Conservation (phyloP, 1,139 yeast genomes). For the Pichia sp. region DNA sequence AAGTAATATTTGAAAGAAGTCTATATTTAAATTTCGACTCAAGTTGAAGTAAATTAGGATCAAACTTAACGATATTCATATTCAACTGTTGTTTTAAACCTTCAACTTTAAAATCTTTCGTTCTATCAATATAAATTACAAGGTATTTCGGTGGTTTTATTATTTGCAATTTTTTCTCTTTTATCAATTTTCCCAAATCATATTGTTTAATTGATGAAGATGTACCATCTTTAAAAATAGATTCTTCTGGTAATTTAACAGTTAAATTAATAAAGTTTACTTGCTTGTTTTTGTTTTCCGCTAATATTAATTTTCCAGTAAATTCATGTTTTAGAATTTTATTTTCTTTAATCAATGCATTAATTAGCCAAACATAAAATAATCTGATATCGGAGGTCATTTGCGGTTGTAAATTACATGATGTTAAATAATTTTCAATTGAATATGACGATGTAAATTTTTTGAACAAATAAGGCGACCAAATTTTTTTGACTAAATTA, state of each 20-base stretch:
- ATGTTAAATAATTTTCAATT: slow-evolving; percentile 43
- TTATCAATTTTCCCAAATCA: slow-evolving; percentile 39
- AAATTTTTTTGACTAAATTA: slow-evolving; percentile 49
- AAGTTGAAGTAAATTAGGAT: slow-evolving; percentile 34
- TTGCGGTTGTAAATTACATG: slow-evolving; percentile 35
- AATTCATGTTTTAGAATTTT: slow-evolving; percentile 31
- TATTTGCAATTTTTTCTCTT: slow-evolving; percentile 40
- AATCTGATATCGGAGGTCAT: slow-evolving; percentile 27
- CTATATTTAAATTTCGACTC: slow-evolving; percentile 33
- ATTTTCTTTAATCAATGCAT: slow-evolving; percentile 36
- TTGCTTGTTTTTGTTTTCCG: slow-evolving; percentile 13
- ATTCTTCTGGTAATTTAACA: slow-evolving; percentile 51
- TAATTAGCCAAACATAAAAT: slow-evolving; percentile 56
- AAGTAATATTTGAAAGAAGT: slow-evolving; percentile 47
- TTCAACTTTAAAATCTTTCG: slow-evolving; percentile 27
- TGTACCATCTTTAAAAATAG: slow-evolving; percentile 45
- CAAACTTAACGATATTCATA: slow-evolving; percentile 60
- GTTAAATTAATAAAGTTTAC: slow-evolving; percentile 56
- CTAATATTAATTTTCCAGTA: slow-evolving; percentile 46
- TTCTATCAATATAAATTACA: slow-evolving; percentile 51
- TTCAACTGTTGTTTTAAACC: slow-evolving; percentile 41
- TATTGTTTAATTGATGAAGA: slow-evolving; percentile 48
- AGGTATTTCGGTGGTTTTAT: slow-evolving; percentile 46
- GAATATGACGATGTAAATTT: slow-evolving; percentile 66
- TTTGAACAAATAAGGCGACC: slow-evolving; percentile 57